Conservation (phyloP, 306 rosid genomes). For the Hylodesmum podocarpum region DNA sequence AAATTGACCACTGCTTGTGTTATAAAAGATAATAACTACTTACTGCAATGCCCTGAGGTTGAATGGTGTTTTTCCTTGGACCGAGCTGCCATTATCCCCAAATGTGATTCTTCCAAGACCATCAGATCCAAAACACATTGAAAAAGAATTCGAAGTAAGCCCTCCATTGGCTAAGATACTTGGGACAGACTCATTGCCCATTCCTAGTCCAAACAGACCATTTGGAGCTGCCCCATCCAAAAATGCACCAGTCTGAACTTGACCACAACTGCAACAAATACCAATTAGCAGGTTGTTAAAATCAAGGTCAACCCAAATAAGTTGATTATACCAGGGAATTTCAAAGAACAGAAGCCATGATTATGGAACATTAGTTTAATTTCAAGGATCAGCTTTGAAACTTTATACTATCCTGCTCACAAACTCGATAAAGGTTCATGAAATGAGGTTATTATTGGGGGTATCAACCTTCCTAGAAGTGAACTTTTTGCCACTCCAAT, state of each 20-base stretch:
- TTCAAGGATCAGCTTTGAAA: not conserved
- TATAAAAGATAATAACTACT: conserved; percentile 33
- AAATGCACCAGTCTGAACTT: conserved; percentile 75
- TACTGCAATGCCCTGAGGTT: conserved; percentile 43
- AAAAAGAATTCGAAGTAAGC: conserved; percentile 67
- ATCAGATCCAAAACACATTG: conserved; percentile 84
- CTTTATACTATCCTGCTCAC: not conserved
- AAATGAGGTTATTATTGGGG: not conserved
- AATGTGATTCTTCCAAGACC: conserved; percentile 73
- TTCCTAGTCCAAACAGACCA: conserved; percentile 89
- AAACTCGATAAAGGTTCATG: not conserved
- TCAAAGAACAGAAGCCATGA: conserved; percentile 3
- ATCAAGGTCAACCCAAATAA: not conserved
- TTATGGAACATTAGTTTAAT: not conserved
- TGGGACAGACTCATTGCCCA: conserved; percentile 67
- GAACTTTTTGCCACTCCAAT: not conserved
- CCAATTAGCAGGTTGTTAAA: not conserved
- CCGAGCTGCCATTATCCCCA: conserved; percentile 69
- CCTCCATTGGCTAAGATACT: conserved; percentile 72
- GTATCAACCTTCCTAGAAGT: conserved; percentile 1
- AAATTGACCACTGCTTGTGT: conserved; percentile 3
- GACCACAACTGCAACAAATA: conserved; percentile 75
- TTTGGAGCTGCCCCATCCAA: conserved; percentile 72
- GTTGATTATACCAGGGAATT: not conserved
- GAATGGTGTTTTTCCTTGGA: conserved; percentile 75